Conservation (phyloP, 2,329 filamentous ascomycete genomes). For the Trichophyton equinum region DNA sequence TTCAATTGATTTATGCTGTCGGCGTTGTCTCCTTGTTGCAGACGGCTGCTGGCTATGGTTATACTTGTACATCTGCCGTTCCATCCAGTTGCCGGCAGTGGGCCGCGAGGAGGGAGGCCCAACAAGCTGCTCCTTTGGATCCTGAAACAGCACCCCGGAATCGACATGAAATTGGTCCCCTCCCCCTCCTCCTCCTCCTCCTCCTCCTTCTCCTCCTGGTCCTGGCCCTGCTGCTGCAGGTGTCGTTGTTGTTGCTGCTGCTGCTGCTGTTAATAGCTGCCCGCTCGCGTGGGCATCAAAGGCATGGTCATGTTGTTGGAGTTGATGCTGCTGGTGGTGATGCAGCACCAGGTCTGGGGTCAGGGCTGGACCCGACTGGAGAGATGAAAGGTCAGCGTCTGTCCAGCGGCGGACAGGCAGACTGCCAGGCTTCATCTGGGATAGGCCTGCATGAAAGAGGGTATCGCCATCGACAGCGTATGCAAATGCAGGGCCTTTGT, state of each 20-base stretch:
- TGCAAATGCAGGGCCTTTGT: constrained; percentile 32
- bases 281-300: constrained; percentile 10
- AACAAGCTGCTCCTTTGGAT: constrained; percentile 11
- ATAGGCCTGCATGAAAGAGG: constrained; percentile 14
- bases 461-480: constrained; percentile 6
- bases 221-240: no score
- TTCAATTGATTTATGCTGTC: constrained; percentile 30
- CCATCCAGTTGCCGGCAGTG: constrained; percentile 21
- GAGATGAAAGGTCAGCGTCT: constrained; percentile 26
- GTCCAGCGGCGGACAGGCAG: constrained; percentile 9
- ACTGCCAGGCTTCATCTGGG: constrained; percentile 9
- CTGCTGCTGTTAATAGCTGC: constrained; percentile 6
- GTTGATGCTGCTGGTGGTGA: background rate
- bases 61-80: constrained; percentile 22
- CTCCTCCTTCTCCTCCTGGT: no score
- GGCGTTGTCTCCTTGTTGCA: constrained; percentile 23
- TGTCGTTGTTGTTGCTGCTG: no score
- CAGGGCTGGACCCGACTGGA: constrained; percentile 11
- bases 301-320: constrained; percentile 4
- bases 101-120: constrained; percentile 22
- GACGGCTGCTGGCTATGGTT: constrained; percentile 16
- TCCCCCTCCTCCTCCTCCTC: no score
- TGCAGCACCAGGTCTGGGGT: background rate
- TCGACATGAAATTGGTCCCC: constrained; percentile 9
- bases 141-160: constrained; percentile 15